Evolutionary conservation across 441 rosid genomes (phyloP), one percentile per base, ranked within the genome.

Genomic region (Brassica balearica): DNA sequence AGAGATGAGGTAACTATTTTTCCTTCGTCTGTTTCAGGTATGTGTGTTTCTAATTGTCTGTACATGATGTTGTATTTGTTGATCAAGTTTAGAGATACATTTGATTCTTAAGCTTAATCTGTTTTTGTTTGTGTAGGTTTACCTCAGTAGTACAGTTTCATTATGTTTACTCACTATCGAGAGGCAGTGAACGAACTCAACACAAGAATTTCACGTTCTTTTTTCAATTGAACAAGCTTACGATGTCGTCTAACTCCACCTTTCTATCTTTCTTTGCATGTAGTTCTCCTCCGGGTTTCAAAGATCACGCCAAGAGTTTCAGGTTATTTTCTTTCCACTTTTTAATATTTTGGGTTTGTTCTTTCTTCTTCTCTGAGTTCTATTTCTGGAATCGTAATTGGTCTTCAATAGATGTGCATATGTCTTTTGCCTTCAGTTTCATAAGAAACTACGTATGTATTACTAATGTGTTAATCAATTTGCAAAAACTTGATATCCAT

Each of bases 281-380:
- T 59, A 59, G 14, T 59, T 59, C 63, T 10, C 63, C 29, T 20
- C 6, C 0, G 29, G 29, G 12, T 20, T 58, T 58, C 2, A 3
- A 58, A 20, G 29, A 58, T 58, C 27, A 58, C 0, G 27, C 23
- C 29, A 58, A 3, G 27, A 58, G 27, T 58, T 58, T 20, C 29
- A 20, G 27, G 27, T 58, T 58, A 58, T 58, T 58, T 59, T 59
- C 29, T 59, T 59, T 59, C 29, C n/a, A 59, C 29, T 58, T 12
- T 5, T 58, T 58, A 19, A 58, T 20, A 5, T 8, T 58, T 20
- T 58, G 27, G 46, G 46, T 38, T 9, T 8, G 2, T 19, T 3
- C 61, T 58, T 19, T 3, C 61, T 58, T 58, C 27, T 17, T 8
- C 12, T 56, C 11, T 4, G 61, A 56, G 23, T 14, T 38, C 11